Evolutionary conservation across 2,329 filamentous ascomycete species (phyloP).

Genomic region (Parastagonospora avenae): DNA sequence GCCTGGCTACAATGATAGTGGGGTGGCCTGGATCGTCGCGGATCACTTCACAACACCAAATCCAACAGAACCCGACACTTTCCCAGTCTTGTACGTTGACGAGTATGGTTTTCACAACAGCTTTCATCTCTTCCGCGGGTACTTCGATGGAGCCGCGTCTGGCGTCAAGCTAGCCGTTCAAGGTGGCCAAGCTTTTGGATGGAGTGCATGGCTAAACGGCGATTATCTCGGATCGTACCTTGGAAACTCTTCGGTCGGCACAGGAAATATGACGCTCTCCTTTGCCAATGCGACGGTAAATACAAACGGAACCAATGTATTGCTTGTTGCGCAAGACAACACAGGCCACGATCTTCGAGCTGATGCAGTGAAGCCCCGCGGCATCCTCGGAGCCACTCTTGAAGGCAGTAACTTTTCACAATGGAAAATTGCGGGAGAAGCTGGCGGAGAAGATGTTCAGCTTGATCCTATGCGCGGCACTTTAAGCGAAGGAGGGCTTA

Average conservation of each 20-base stretch:
- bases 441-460: slow-evolving; percentile 54
- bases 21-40: slow-evolving; percentile 51
- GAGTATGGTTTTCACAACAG: slow-evolving; percentile 51
- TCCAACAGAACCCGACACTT: slow-evolving; percentile 44
- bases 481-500: slow-evolving; percentile 64
- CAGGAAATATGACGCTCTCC: slow-evolving; percentile 51
- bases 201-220: slow-evolving; percentile 63
- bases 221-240: slow-evolving; percentile 61
- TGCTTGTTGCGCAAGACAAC: slow-evolving; percentile 65
- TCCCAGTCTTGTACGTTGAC: slow-evolving; percentile 50
- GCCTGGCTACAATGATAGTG: slow-evolving; percentile 50
- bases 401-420: slow-evolving; percentile 53
- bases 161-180: slow-evolving; percentile 58
- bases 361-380: slow-evolving; percentile 55
- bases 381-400: slow-evolving; percentile 60
- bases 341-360: slow-evolving; percentile 63
- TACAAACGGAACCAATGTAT: slow-evolving; percentile 49
- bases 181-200: slow-evolving; percentile 62
- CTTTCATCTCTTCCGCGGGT: slow-evolving; percentile 50
- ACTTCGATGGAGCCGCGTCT: slow-evolving; percentile 46
- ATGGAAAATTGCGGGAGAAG: slow-evolving; percentile 65
- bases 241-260: slow-evolving; percentile 51
- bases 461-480: slow-evolving; percentile 63
- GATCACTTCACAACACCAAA: slow-evolving; percentile 47
- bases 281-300: slow-evolving; percentile 58